Conservation (phyloP, 2,329 filamentous ascomycete species). For the Microsporum canis region DNA sequence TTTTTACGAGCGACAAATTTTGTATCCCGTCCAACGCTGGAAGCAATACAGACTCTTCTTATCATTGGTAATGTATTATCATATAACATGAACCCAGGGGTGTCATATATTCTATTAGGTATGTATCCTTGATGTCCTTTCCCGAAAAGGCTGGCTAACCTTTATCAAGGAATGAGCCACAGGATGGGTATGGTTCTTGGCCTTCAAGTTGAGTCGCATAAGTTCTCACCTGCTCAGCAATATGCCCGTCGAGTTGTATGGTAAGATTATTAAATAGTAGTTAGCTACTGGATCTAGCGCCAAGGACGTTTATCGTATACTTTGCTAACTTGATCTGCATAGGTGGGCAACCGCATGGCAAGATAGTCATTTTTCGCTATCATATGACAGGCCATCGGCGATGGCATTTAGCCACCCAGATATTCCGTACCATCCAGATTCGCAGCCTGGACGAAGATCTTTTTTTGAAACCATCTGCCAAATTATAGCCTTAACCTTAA, state of each 20-base stretch:
- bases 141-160: slow-evolving; percentile 5
- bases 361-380: slow-evolving; percentile 52
- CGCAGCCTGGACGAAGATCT: slow-evolving; percentile 38
- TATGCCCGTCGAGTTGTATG: slow-evolving; percentile 36
- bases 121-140: slow-evolving; percentile 8
- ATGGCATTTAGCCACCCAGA: slow-evolving; percentile 43
- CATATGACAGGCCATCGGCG: slow-evolving; percentile 49
- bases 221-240: slow-evolving; percentile 40
- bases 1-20: slow-evolving; percentile 55
- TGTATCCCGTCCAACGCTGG: slow-evolving; percentile 48
- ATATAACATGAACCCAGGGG: slow-evolving; percentile 54
- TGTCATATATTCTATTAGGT: slow-evolving; percentile 50
- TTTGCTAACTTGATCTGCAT: not conserved
- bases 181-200: slow-evolving; percentile 51
- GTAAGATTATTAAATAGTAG: slow-evolving; percentile 20
- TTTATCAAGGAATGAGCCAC: slow-evolving; percentile 42
- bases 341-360: slow-evolving; percentile 56
- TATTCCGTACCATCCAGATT: slow-evolving; percentile 39
- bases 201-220: slow-evolving; percentile 47
- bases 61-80: slow-evolving; percentile 52
- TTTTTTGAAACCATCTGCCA: slow-evolving; percentile 51
- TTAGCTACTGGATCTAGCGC: not conserved
- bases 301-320: not conserved
- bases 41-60: slow-evolving; percentile 51
- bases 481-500: slow-evolving; percentile 42